Conservation (phyloP, 352 stramenopile species). For the Peronosclerospora sorghi region DNA sequence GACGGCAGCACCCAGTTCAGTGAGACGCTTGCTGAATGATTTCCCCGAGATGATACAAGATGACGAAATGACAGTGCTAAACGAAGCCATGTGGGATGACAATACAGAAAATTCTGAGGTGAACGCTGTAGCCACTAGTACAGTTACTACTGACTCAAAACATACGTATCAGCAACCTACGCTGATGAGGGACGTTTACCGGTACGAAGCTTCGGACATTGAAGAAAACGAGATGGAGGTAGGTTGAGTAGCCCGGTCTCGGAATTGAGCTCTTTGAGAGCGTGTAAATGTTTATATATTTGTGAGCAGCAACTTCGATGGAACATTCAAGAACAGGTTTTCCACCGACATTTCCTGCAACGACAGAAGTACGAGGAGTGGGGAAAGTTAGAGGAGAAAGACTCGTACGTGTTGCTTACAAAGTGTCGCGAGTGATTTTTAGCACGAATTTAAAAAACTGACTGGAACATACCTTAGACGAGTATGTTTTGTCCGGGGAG, state of each 20-base stretch:
- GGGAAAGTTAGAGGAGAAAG: conserved; percentile 42
- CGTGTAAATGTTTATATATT: conserved; percentile 1
- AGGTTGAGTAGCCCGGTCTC: conserved; percentile 1
- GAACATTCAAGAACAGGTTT: conserved; percentile 56
- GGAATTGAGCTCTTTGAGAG: not conserved
- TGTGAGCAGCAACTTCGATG: conserved; percentile 47
- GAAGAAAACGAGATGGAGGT: conserved; percentile 75
- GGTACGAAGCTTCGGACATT: conserved; percentile 44
- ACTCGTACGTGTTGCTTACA: conserved; percentile 26
- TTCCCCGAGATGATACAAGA: conserved; percentile 36
- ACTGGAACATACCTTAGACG: conserved; percentile 28
- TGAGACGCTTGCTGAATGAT: conserved; percentile 22
- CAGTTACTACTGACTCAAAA: conserved; percentile 10
- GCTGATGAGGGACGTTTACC: conserved; percentile 29
- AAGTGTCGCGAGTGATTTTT: not conserved
- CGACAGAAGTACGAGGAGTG: conserved; percentile 43
- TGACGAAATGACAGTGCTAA: conserved; percentile 47
- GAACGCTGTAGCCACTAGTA: conserved; percentile 17
- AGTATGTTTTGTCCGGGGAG: conserved; percentile 54
- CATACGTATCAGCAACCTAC: conserved; percentile 9
- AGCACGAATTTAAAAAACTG: not conserved
- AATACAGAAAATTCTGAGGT: conserved; percentile 24
- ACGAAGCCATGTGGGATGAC: conserved; percentile 31
- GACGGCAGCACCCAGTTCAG: too few species aligned
- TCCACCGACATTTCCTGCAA: conserved; percentile 46